These are phyloP conservation scores for Sicyos baderoa DNA, from an alignment of 306 rosid species.

Conservation along the genomic window DNA sequence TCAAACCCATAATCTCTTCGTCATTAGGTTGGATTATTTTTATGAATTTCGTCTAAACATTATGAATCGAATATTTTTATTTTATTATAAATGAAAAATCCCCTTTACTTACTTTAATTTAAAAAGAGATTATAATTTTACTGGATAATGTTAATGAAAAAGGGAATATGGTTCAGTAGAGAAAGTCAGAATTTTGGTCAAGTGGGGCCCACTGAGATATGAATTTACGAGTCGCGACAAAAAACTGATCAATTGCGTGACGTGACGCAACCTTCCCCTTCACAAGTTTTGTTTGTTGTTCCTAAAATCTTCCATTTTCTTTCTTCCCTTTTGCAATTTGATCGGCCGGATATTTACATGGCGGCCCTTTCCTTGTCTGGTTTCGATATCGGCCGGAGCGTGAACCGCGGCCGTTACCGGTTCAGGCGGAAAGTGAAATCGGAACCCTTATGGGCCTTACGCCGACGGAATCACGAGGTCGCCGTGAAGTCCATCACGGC, in stretches of 20 bases:
- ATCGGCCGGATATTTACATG: neutral
- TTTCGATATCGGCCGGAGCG: neutral
- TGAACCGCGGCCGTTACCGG: neutral
- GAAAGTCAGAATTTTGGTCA: neutral
- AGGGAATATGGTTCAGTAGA: neutral
- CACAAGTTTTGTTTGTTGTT: neutral
- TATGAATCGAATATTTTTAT: too few relatives aligned
- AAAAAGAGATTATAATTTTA: too few relatives aligned
- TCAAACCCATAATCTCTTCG: too few relatives aligned
- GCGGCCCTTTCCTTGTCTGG: neutral
- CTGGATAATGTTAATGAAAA: constrained; percentile 1
- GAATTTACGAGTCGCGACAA: neutral
- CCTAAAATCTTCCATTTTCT: neutral
- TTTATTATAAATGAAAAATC: too few relatives aligned
- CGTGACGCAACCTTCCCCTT: neutral
- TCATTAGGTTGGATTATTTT: too few relatives aligned
- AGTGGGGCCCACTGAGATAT: neutral
- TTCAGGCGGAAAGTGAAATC: neutral
- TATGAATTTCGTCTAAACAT: too few relatives aligned
- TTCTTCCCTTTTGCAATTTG: neutral
- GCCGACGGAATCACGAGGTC: neutral
- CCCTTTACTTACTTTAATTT: too few relatives aligned
- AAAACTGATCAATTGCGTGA: too few relatives aligned
- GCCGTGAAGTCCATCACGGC: neutral
- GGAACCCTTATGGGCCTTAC: neutral